A percentile compares a stretch with the other conserved stretches of the same genome.
Conservation (phyloP, 345 rosid genomes). For the Populus euphratica region DNA sequence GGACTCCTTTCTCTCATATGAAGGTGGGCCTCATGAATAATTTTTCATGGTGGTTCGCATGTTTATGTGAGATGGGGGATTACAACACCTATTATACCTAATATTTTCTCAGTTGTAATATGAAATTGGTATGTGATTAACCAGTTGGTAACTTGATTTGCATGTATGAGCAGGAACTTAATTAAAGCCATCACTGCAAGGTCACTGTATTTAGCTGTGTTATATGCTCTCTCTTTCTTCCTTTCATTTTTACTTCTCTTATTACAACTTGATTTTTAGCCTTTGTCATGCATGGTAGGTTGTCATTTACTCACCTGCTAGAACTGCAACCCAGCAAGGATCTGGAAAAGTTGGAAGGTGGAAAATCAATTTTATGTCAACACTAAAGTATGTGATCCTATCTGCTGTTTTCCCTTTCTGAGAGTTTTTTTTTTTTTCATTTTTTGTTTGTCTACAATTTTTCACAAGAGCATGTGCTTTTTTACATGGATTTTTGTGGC, state of each 20-base stretch:
- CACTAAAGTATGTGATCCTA: constrained; percentile 58
- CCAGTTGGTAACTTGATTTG: too few relatives aligned
- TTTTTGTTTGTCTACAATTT: neutral
- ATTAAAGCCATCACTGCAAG: too few relatives aligned
- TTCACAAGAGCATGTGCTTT: neutral
- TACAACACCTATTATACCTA: too few relatives aligned
- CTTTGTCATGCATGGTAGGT: constrained; percentile 44
- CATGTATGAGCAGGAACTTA: too few relatives aligned
- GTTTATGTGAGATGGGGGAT: too few relatives aligned
- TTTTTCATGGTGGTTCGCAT: too few relatives aligned
- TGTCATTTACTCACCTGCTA: constrained; percentile 85
- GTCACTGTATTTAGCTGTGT: neutral
- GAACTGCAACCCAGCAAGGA: constrained; percentile 95
- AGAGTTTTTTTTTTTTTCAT: neutral
- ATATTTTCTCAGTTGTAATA: too few relatives aligned
- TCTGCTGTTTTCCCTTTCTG: neutral
- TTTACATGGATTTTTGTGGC: neutral
- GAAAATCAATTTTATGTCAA: constrained; percentile 89
- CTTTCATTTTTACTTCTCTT: neutral
- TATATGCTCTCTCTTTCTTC: neutral
- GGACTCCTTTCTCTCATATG: too few relatives aligned
- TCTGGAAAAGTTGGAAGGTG: constrained; percentile 92
- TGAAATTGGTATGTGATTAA: too few relatives aligned
- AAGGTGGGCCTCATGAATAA: too few relatives aligned
- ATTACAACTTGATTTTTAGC: neutral